Evolutionary conservation across 1,139 yeast species (phyloP), one percentile per base, ranked within the genome.

Genomic region (Sugiyamaella grinbergsii): DNA sequence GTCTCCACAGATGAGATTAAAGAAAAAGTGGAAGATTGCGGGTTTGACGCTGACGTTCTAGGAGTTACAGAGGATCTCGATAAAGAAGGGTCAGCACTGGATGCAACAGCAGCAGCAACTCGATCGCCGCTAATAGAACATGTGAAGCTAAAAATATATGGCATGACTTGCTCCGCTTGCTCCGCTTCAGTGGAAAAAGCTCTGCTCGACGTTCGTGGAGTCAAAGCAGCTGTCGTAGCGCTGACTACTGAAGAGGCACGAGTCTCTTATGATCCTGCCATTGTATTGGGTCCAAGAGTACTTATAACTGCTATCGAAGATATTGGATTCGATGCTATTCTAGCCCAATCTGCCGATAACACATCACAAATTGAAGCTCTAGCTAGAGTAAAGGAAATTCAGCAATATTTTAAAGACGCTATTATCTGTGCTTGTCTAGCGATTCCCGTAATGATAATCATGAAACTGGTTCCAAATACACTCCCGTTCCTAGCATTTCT

Each of bases 341-440:
- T 75, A 7, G 63, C 77, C 5, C 61, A 68, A 11, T 54, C 71
- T 50, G 61, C 83, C 58, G 77, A 75, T 65, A 64, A 80, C 46
- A 68, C 78, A 2, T 72, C 87, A 4, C 98, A 93, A 67, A 69
- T 91, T 36, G 81, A 80, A 42, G 68, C 86, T 2, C 73, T 93
- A 32, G 76, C 89, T 0, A 81, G 87, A 58, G 75, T 79, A 8
- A 81, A 82, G 59, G 97, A 91, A 58, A 83, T 88, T 38, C 71
- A 73, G 46, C 80, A 77, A 59, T 93, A 96, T 94, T 77, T 74
- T 54, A 57, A 65, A 3, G 81, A 77, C 53, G 78, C 86, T 54
- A 54, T 80, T 47, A 75, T 71, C 52, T 69, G 90, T 28, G 58
- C 81, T 1, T 24, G 73, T 0, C 70, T 82, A 47, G 89, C 93